phyloP scores from a whole-genome alignment of 192 early-diverging fungal species.

The Rhizoclosmatium globosum region DNA sequence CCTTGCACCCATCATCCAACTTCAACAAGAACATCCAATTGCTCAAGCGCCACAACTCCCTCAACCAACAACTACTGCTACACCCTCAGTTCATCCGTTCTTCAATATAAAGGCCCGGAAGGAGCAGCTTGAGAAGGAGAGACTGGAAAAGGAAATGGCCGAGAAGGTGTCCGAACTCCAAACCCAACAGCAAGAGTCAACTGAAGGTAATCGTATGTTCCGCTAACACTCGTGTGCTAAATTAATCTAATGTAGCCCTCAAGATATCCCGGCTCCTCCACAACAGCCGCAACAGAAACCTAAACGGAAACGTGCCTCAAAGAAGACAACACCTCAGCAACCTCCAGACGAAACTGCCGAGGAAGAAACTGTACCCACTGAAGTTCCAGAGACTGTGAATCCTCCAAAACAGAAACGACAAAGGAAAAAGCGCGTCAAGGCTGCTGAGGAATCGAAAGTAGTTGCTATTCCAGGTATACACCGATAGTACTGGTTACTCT shows the following conservation, averaged over 20 bases:
- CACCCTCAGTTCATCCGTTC: not conserved
- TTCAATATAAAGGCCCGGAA: not conserved
- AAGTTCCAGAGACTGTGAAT: not conserved
- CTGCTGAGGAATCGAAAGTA: not conserved
- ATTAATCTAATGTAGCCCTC: not conserved
- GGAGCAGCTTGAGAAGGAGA: too few species aligned
- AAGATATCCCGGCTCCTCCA: not conserved
- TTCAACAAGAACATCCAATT: not conserved
- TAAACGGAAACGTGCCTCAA: not conserved
- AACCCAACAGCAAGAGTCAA: not conserved
- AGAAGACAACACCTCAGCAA: not conserved
- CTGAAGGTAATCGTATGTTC: not conserved
- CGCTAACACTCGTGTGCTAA: not conserved
- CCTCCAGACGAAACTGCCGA: not conserved
- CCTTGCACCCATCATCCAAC: not conserved
- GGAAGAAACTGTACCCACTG: not conserved
- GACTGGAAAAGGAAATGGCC: not conserved
- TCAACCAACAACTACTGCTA: not conserved
- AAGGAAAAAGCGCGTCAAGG: not conserved
- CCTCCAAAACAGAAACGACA: not conserved
- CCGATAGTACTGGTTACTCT: too few species aligned
- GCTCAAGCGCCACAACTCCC: not conserved
- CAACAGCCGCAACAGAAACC: not conserved
- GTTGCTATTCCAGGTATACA: too few species aligned
- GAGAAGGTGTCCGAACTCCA: not conserved